Base-by-base conservation (phyloP, 176 grass and related monocot genomes). In the Cenchrus purpureus region DNA sequence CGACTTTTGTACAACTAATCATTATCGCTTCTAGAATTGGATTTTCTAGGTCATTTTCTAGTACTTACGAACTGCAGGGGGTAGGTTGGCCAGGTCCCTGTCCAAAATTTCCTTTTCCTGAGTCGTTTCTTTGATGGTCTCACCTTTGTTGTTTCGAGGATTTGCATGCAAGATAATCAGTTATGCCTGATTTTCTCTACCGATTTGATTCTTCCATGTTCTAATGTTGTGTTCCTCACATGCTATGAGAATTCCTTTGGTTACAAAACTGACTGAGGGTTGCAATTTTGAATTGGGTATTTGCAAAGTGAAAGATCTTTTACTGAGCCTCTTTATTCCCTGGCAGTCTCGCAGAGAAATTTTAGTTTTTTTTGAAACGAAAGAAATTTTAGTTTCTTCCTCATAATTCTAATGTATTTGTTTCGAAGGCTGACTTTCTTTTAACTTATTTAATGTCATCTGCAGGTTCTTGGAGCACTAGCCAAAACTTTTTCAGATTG, bases 41-140 rank as follows among this genome's bases (percentile, higher is more conserved):
- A 54, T 84, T 87, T 12, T 73, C 60, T 17, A 22, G 75, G 89
- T 87, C 84, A 67, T 88, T 88, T 79, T 90, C 65, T 51, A 84
- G 55, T 59, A 84, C 14, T 78, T 63, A 74, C 72, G 86, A 84
- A 84, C 85, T 76, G 54, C 63, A 70, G 81, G 71, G 71, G 43
- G 64, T 42, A 87, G 37, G 64, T 65, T 91, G 81, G 34, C 72
- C 56, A 80, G 85, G 89, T 84, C 89, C 71, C 79, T 84, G 19
- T 85, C 85, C 56, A 51, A 85, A 20, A 57, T 58, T 91, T 88
- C 28, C 76, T 76, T 86, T 87, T 74, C 11, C 11, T 64, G 32
- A 71, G 82, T 69, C n/a, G 45, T 64, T 86, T 81, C 64, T 81
- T 91, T 77, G 14, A 50, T 75, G 76, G 48, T 55, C 54, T 85